phyloP scores from a whole-genome alignment of 345 rosid species.

The Gynandropsis gynandra region DNA sequence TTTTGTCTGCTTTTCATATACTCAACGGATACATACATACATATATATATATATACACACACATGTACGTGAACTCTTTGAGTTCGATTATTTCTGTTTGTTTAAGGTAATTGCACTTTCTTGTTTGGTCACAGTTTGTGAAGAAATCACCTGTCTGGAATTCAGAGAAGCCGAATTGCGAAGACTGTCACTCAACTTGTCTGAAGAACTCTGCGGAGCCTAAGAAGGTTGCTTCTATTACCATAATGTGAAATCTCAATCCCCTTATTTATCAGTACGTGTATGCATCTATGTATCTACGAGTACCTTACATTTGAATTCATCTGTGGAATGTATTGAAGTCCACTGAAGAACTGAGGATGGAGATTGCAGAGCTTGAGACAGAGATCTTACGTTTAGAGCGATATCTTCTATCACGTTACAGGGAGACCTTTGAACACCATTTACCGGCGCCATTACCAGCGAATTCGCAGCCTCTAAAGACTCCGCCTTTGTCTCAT shows the following conservation, averaged over 20 bases:
- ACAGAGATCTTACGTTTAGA: conserved; percentile 54
- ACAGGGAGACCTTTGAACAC: conserved; percentile 55
- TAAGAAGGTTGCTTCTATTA: conserved; percentile 13
- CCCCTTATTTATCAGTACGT: neutral
- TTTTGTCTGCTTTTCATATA: conserved; percentile 13
- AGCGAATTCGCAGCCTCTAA: conserved; percentile 10
- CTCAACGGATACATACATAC: neutral
- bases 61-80: conserved; percentile 6
- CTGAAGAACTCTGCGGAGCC: too few species aligned
- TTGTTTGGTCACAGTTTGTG: neutral
- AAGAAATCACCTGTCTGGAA: conserved; percentile 23
- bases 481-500: conserved; percentile 1
- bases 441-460: conserved; percentile 16
- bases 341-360: conserved; percentile 47
- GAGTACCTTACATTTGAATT: neutral
- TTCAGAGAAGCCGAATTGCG: conserved; percentile 14
- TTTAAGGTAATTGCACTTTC: neutral
- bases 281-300: neutral
- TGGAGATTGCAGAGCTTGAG: conserved; percentile 54
- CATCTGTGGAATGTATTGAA: conserved; percentile 16
- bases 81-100: conserved; percentile 6
- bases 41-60: neutral
- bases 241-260: too few species aligned
- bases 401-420: conserved; percentile 51
- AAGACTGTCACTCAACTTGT: conserved; percentile 8